Base-by-base conservation (phyloP, 148 eudicot genomes). In the Agrostemma githago region DNA sequence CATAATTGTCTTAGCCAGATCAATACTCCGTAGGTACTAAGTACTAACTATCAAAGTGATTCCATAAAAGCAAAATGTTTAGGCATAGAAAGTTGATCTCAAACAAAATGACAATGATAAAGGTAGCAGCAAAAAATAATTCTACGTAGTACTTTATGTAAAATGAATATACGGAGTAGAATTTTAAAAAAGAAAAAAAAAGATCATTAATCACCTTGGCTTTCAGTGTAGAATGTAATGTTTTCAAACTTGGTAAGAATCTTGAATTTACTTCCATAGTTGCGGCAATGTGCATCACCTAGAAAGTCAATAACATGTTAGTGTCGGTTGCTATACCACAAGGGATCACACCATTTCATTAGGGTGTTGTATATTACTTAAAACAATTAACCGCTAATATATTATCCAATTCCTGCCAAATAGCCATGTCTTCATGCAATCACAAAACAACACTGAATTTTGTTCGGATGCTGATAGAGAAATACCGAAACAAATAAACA, bases 231-330 rank as follows among this genome's bases (percentile, higher is more conserved):
- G 92, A 76, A 74, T 94, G 97, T 68, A 94, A 85, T 66, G 79
- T 83, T 76, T 92, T 94, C 86, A 94, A 76, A 69, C 90, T 94
- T 26, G 98, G 98, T 54, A 94, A 21, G 74, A 92, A 88, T 88
- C 93, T 82, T 53, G 93, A 86, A 82, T 92, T 92, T 66, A 87
- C 80, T 85, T 94, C 98, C 86, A 76, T 82, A 69, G 93, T 96
- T 78, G 98, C 98, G 71, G 98, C 98, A 69, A 94, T 94, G 79
- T 94, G 98, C 98, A 94, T 94, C 65, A 94, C 97, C 98, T 92
- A 72, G 63, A 72, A 68, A 83, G 26, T 62, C 74, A 78, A 66
- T 40, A 12, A 78, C 20, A 16, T 58, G 42, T 71, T 15, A 81
- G 65, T 26, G 70, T 26, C 56, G 72, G 59, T 53, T 16, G 66